Evolutionary conservation across 768 basidiomycete species (phyloP), one percentile per base, ranked within the genome.

Genomic region (Tricholoma furcatifolium): DNA sequence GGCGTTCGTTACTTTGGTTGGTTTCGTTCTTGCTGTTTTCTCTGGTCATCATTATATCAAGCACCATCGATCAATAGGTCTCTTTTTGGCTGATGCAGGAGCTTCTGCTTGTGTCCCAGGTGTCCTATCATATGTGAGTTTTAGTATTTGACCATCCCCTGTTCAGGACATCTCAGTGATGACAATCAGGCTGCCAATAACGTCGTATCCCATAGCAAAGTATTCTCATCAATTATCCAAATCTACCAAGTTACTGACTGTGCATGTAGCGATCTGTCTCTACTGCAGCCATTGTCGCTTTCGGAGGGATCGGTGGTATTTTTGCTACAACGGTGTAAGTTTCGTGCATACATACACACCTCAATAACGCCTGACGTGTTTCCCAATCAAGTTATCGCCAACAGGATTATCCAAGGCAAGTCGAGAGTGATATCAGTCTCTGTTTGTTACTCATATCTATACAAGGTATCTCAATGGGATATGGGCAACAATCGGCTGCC

Each of bases 231-330:
- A 15, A 8, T 27, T 15, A 17, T 12, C 2, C 45, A 24, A 5
- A 4, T 23, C 18, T 18, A 6, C 10, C 20, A 38, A 15, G 4
- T 32, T 23, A 14, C 11, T 34, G 15, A 31, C 10, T 2, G 4
- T 23, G 36, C 30, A 39, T 39, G 27, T 27, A 66, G 62, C 71
- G 75, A 38, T 62, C 74, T 11, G 71, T 77, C 7, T 68, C 70
- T 15, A 74, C 68, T 6, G 72, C 71, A 2, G 49, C 66, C n/a
- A 69, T 70, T 40, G 62, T 71, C 39, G 62, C 66, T 0, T 66
- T 70, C 48, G 72, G 70, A 20, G 73, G 73, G 27, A 63, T 74
- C 32, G 71, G 72, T 17, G 73, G 73, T 32, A 70, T 74, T 49
- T 61, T 75, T 30, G 71, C 71, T 8, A 71, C 71, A 3, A 70